Percentiles rank a stretch among this genome's conserved stretches.
Conservation (phyloP, 106 monocot genomes). For the Dendrobium nobile region DNA sequence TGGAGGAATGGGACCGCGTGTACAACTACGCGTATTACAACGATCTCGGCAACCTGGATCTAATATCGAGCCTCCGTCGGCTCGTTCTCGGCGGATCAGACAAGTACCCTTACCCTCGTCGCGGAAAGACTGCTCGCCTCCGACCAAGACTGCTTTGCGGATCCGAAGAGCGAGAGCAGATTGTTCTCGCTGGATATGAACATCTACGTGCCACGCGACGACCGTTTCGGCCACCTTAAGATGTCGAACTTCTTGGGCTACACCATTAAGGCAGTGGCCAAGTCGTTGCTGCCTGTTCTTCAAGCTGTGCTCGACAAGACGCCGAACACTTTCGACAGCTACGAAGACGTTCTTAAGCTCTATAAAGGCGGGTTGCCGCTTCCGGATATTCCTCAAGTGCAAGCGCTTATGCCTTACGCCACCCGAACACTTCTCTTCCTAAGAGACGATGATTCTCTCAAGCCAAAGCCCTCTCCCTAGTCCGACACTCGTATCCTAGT, state of each 20-base stretch:
- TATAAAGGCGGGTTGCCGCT: conserved; percentile 50
- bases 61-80: conserved; percentile 8
- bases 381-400: conserved; percentile 21
- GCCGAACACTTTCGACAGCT: conserved; percentile 60
- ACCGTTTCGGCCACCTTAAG: conserved; percentile 81
- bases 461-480: no score
- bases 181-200: conserved; percentile 31
- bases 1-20: conserved; percentile 13
- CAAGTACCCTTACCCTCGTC: conserved; percentile 67
- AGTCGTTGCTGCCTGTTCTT: conserved; percentile 37
- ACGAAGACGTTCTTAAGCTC: conserved; percentile 54
- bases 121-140: conserved; percentile 47
- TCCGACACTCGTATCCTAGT: no score
- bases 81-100: conserved; percentile 51
- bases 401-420: conserved; percentile 35
- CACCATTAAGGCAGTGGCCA: conserved; percentile 41
- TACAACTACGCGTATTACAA: conserved; percentile 75
- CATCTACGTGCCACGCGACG: conserved; percentile 83
- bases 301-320: conserved; percentile 35
- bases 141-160: conserved; percentile 26
- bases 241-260: conserved; percentile 75
- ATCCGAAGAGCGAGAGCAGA: conserved; percentile 61
- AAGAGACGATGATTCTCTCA: conserved; percentile 31
- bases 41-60: conserved; percentile 68
- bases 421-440: conserved; percentile 48